These are phyloP conservation scores for Candida gigantensis DNA, from an alignment of 1,139 yeast genomes.

Conservation along the genomic window DNA sequence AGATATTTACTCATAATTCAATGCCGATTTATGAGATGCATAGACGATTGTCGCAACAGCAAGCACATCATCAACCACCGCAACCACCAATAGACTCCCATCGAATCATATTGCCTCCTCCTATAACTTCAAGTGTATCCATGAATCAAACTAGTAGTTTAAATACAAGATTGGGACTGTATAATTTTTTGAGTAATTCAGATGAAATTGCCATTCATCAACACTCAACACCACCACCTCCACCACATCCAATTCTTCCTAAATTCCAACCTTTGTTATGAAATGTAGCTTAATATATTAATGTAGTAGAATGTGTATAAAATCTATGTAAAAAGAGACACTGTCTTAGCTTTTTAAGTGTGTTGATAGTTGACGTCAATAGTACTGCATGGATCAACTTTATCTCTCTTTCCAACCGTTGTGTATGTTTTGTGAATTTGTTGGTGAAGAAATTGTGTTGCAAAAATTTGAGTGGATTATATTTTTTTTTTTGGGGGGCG, in stretches of 20 bases:
- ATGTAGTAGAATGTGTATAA: background rate
- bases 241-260: slow-evolving; percentile 34
- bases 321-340: background rate
- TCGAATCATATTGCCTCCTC: slow-evolving; percentile 36
- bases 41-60: slow-evolving; percentile 10
- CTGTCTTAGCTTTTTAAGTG: background rate
- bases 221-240: slow-evolving; percentile 22
- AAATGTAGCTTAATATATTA: background rate
- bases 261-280: slow-evolving; percentile 40
- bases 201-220: slow-evolving; percentile 17
- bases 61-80: slow-evolving; percentile 11
- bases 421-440: background rate
- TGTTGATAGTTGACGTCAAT: slow-evolving; percentile 12
- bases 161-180: slow-evolving; percentile 1
- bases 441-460: background rate
- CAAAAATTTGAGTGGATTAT: background rate
- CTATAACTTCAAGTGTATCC: slow-evolving; percentile 17
- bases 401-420: background rate
- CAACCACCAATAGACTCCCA: slow-evolving; percentile 16
- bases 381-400: slow-evolving; percentile 4
- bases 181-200: slow-evolving; percentile 14
- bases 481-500: too few relatives aligned
- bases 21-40: slow-evolving; percentile 36
- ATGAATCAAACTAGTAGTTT: background rate
- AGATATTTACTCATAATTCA: slow-evolving; percentile 35